Percentiles rank a stretch among this genome's conserved stretches.
These are phyloP conservation scores for Aspergillus uvarum DNA, from an alignment of 2,329 filamentous ascomycete species.

Conservation along the genomic window DNA sequence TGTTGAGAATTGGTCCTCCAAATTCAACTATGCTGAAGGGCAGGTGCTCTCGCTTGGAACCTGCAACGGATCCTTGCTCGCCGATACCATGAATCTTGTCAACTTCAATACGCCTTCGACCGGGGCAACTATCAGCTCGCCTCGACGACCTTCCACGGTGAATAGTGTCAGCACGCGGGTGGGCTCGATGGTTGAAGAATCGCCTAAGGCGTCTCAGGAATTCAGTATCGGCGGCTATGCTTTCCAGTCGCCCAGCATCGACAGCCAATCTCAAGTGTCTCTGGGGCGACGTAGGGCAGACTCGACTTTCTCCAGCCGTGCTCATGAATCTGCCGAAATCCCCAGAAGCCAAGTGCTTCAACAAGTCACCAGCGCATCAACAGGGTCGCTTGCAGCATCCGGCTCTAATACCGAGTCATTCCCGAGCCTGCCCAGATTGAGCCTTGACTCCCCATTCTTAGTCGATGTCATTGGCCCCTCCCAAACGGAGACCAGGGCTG, in stretches of 20 bases:
- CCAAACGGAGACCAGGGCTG: constrained; percentile 20
- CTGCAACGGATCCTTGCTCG: constrained; percentile 68
- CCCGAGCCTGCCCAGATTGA: constrained; percentile 44
- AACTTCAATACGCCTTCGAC: constrained; percentile 57
- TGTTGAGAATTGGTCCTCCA: constrained; percentile 71
- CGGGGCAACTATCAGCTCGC: constrained; percentile 38
- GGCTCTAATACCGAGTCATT: constrained; percentile 30
- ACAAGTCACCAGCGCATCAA: constrained; percentile 50
- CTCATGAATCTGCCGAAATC: constrained; percentile 56
- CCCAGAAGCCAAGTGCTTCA: constrained; percentile 52
- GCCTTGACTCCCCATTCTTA: constrained; percentile 47
- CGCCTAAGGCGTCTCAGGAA: constrained; percentile 65
- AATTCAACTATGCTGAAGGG: constrained; percentile 74
- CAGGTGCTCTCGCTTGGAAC: constrained; percentile 71
- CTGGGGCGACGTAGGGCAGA: constrained; percentile 54
- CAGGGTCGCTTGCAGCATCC: constrained; percentile 17
- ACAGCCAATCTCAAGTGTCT: constrained; percentile 28
- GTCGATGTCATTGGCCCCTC: constrained; percentile 40
- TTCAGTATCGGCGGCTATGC: constrained; percentile 68
- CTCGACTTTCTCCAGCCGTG: constrained; percentile 54
- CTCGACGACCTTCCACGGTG: constrained; percentile 52
- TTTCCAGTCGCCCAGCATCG: constrained; percentile 57
- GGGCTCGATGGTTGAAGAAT: constrained; percentile 62
- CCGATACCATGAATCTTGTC: constrained; percentile 59
- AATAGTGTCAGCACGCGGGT: constrained; percentile 57